These are phyloP conservation scores for Lodderomyces pseudojiufengensis DNA, from an alignment of 1,139 yeast species.

Conservation along the genomic window DNA sequence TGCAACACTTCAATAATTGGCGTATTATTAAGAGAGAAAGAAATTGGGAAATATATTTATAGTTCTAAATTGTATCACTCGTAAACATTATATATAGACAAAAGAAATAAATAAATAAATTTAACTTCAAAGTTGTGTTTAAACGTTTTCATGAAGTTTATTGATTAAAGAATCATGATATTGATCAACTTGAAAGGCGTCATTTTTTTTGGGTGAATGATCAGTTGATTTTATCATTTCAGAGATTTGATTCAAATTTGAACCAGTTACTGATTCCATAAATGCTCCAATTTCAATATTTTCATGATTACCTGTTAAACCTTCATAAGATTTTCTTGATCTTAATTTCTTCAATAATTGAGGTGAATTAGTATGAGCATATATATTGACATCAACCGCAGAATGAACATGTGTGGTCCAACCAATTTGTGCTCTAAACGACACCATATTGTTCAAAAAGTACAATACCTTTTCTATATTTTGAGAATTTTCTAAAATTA, in stretches of 20 bases:
- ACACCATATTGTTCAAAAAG: conserved; percentile 53
- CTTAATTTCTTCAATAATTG: conserved; percentile 33
- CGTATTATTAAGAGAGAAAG: no score
- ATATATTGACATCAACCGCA: conserved; percentile 84
- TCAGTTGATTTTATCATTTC: conserved; percentile 39
- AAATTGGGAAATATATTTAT: no score
- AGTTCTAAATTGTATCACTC: no score
- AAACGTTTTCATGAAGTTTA: conserved; percentile 6
- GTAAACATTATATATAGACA: no score
- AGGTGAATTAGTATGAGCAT: conserved; percentile 62
- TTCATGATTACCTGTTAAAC: conserved; percentile 74
- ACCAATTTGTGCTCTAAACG: conserved; percentile 72
- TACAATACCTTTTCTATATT: conserved; percentile 23
- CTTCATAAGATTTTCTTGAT: conserved; percentile 29
- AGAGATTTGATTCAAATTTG: conserved; percentile 53
- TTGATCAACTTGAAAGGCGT: neutral
- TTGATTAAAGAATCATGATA: neutral
- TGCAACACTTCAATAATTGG: no score
- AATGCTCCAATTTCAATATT: conserved; percentile 78
- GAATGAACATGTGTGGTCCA: conserved; percentile 93
- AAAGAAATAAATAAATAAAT: no score
- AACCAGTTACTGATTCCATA: conserved; percentile 55
- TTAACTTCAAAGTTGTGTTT: no score
- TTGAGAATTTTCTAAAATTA: conserved; percentile 20
- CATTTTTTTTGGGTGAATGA: conserved; percentile 30